These are phyloP conservation scores for Penicillium canariense DNA, from an alignment of 495 filamentous ascomycete species.

Conservation along the genomic window DNA sequence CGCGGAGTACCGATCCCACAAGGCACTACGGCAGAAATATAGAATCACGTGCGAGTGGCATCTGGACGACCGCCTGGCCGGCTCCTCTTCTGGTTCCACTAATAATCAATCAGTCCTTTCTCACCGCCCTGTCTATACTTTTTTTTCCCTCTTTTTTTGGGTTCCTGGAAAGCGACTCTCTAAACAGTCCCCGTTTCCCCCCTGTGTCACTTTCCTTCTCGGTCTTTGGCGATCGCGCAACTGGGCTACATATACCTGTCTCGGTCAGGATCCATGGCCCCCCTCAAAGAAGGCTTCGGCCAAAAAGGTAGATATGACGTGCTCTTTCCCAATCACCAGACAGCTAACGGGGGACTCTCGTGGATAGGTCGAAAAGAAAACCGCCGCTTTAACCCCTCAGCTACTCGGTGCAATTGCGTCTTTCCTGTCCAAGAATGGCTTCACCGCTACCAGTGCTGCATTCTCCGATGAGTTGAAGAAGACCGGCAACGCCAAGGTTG, in stretches of 20 bases:
- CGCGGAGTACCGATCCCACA: background rate
- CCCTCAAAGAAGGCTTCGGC: slow-evolving; percentile 31
- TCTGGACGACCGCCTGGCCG: background rate
- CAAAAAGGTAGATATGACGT: slow-evolving; percentile 34
- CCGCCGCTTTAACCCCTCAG: slow-evolving; percentile 44
- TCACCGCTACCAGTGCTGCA: slow-evolving; percentile 53
- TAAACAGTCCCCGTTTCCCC: slow-evolving; percentile 6
- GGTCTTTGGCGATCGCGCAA: background rate
- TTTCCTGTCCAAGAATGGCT: slow-evolving; percentile 66
- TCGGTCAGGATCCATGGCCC: slow-evolving; percentile 31
- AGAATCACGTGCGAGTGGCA: background rate
- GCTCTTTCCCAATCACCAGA: background rate
- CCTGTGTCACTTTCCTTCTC: background rate
- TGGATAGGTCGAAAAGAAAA: slow-evolving; percentile 9
- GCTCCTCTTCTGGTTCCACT: background rate
- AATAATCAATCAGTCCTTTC: background rate
- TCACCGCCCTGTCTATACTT: slow-evolving; percentile 30
- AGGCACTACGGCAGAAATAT: background rate
- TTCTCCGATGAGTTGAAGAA: slow-evolving; percentile 54
- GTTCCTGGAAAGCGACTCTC: slow-evolving; percentile 23
- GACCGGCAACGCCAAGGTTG: slow-evolving; percentile 23
- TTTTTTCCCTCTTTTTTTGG: slow-evolving; percentile 32
- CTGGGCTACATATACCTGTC: background rate
- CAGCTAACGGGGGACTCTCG: background rate
- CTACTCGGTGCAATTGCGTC: slow-evolving; percentile 63